phyloP scores from a whole-genome alignment of 148 eudicot genomes.

The Silene uniflora region DNA sequence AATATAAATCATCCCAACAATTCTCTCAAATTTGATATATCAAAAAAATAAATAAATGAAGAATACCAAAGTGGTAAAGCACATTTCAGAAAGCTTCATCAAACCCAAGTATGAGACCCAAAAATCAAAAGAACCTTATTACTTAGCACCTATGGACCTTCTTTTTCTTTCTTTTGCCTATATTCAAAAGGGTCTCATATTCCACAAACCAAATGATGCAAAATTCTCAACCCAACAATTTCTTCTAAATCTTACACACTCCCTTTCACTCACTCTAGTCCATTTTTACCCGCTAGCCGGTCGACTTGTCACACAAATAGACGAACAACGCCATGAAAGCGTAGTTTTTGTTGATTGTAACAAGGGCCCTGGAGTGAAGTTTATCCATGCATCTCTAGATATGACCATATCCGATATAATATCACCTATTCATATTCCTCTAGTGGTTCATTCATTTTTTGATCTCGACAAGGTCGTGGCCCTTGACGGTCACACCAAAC shows the following conservation, averaged over 20 bases:
- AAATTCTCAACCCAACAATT: not conserved
- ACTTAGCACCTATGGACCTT: conserved; percentile 22
- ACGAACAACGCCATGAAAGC: conserved; percentile 5
- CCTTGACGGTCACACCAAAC: conserved; percentile 39
- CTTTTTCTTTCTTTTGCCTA: conserved; percentile 17
- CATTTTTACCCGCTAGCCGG: conserved; percentile 32
- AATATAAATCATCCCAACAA: no score
- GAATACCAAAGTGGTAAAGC: not conserved
- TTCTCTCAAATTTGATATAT: no score
- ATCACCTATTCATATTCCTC: conserved; percentile 28
- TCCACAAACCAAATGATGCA: conserved; percentile 10
- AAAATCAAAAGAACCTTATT: conserved; percentile 14
- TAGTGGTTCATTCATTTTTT: conserved; percentile 36
- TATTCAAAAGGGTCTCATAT: conserved; percentile 30
- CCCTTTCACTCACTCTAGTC: conserved; percentile 24
- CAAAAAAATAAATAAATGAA: no score
- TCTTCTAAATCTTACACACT: conserved; percentile 11
- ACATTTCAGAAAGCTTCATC: conserved; percentile 23
- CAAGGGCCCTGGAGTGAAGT: conserved; percentile 28
- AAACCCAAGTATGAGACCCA: conserved; percentile 18
- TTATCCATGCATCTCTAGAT: conserved; percentile 21
- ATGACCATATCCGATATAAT: conserved; percentile 29
- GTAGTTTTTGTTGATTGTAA: conserved; percentile 17
- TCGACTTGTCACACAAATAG: conserved; percentile 1
- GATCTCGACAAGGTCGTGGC: conserved; percentile 29